These are phyloP conservation scores for Phytophthora constricta DNA, from an alignment of 352 stramenopile species.

Conservation along the genomic window DNA sequence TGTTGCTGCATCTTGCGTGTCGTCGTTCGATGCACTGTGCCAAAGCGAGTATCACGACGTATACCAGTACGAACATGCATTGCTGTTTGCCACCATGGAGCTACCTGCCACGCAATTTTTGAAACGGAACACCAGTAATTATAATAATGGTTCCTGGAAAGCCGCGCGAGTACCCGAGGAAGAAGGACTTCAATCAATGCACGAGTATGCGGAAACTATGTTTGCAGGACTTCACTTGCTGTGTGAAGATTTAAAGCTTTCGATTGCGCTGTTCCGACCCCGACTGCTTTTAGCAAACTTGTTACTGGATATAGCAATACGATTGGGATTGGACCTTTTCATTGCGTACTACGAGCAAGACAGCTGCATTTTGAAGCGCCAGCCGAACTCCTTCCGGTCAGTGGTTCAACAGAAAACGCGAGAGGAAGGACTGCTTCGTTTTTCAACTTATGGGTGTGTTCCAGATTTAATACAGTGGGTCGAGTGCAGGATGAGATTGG, in stretches of 20 bases:
- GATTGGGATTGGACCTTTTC: slow-evolving; percentile 44
- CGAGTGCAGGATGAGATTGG: slow-evolving; percentile 34
- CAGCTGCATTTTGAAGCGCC: slow-evolving; percentile 27
- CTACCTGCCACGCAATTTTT: slow-evolving; percentile 14
- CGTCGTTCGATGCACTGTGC: slow-evolving; percentile 52
- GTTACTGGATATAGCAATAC: slow-evolving; percentile 40
- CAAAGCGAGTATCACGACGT: slow-evolving; percentile 49
- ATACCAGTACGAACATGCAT: slow-evolving; percentile 52
- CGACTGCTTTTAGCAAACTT: slow-evolving; percentile 49
- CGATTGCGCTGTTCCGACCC: slow-evolving; percentile 33
- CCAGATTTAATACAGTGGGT: slow-evolving; percentile 68
- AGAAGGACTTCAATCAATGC: slow-evolving; percentile 6
- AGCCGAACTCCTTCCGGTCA: background rate
- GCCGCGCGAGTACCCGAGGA: background rate
- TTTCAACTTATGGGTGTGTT: slow-evolving; percentile 36
- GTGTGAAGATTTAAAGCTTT: slow-evolving; percentile 76
- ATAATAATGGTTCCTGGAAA: too few relatives aligned
- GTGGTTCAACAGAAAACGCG: background rate
- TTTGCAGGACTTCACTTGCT: slow-evolving; percentile 70
- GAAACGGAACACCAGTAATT: background rate
- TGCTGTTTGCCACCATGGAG: slow-evolving; percentile 49
- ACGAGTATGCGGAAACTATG: slow-evolving; percentile 28
- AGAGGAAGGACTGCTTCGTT: slow-evolving; percentile 24
- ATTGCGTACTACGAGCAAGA: slow-evolving; percentile 63
- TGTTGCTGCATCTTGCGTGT: slow-evolving; percentile 12